phyloP scores from a whole-genome alignment of 1,284 basidiomycete species.

The Puccinia coronata region DNA sequence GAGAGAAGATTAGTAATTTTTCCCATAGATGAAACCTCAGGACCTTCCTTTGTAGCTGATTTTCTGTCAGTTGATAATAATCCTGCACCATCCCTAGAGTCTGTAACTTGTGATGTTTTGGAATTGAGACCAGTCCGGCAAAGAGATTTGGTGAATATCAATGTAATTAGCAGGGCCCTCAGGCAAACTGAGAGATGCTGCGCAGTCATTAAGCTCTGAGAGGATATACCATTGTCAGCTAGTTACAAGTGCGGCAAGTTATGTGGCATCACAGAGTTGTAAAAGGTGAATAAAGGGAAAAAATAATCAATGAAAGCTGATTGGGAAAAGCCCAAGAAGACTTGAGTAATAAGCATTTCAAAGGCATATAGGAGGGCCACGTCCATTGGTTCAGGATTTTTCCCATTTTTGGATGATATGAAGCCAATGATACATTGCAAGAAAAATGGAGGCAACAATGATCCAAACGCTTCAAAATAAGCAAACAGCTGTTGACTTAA shows the following conservation, averaged over 20 bases:
- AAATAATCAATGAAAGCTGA: constrained; percentile 14
- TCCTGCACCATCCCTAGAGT: constrained; percentile 57
- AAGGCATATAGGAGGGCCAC: constrained; percentile 63
- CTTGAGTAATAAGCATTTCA: constrained; percentile 62
- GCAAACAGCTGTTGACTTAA: constrained; percentile 60
- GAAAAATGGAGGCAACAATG: constrained; percentile 62
- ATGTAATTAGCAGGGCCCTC: constrained; percentile 62
- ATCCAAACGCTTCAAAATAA: constrained; percentile 60
- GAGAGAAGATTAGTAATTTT: constrained; percentile 65
- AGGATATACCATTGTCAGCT: too few species aligned
- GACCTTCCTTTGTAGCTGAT: constrained; percentile 49
- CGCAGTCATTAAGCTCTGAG: constrained; percentile 36
- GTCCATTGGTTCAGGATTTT: constrained; percentile 60
- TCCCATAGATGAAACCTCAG: constrained; percentile 60
- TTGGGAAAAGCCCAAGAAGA: constrained; percentile 53
- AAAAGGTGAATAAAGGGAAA: too few species aligned
- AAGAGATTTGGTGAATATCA: constrained; percentile 65
- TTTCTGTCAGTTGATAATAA: constrained; percentile 49
- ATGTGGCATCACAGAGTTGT: too few species aligned
- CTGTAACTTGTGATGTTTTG: constrained; percentile 24
- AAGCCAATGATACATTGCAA: constrained; percentile 62
- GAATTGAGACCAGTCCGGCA: constrained; percentile 61
- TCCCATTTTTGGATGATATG: constrained; percentile 57
- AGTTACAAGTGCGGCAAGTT: too few species aligned
- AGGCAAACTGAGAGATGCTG: constrained; percentile 52